A percentile compares a stretch with the other conserved stretches of the same genome.
Evolutionary conservation across 2,329 filamentous ascomycete genomes (phyloP).

Genomic region (Aspergillus oerlinghausenensis): DNA sequence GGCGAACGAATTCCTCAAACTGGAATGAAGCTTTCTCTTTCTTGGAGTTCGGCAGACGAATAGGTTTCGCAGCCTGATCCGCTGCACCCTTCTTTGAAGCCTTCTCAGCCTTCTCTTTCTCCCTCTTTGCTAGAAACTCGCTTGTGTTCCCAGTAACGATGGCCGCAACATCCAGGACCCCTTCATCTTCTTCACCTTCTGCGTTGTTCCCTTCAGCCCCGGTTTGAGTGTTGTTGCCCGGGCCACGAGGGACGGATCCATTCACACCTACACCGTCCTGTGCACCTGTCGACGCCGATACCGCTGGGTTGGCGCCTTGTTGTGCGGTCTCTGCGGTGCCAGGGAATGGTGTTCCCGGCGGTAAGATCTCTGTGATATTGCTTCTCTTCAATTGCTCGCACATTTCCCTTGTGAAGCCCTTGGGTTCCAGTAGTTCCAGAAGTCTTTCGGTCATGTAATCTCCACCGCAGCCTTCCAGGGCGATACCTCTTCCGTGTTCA

Average conservation of each 20-base stretch:
- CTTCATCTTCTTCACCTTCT: conserved; percentile 56
- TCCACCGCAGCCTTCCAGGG: conserved; percentile 69
- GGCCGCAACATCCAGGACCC: conserved; percentile 60
- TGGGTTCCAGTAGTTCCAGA: conserved; percentile 57
- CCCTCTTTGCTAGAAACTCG: conserved; percentile 59
- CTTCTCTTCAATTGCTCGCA: conserved; percentile 63
- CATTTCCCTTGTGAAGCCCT: conserved; percentile 57
- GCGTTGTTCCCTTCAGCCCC: conserved; percentile 46
- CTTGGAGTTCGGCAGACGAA: conserved; percentile 55
- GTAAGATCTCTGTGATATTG: conserved; percentile 58
- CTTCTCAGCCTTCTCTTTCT: conserved; percentile 59
- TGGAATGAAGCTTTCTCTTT: conserved; percentile 56
- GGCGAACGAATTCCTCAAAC: conserved; percentile 55
- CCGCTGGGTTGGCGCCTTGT: conserved; percentile 49
- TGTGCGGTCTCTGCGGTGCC: conserved; percentile 40
- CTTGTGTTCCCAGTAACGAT: conserved; percentile 62
- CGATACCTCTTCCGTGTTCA: conserved; percentile 59
- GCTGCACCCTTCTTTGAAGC: conserved; percentile 49
- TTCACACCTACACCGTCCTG: conserved; percentile 37
- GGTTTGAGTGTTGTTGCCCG: conserved; percentile 52
- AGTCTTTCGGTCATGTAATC: conserved; percentile 78
- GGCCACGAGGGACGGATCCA: conserved; percentile 46
- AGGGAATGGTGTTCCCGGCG: conserved; percentile 51
- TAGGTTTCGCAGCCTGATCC: conserved; percentile 45
- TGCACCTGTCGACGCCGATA: conserved; percentile 53